Conservation (phyloP, 108 stramenopile species). For the Cylindrotheca fusiformis region DNA sequence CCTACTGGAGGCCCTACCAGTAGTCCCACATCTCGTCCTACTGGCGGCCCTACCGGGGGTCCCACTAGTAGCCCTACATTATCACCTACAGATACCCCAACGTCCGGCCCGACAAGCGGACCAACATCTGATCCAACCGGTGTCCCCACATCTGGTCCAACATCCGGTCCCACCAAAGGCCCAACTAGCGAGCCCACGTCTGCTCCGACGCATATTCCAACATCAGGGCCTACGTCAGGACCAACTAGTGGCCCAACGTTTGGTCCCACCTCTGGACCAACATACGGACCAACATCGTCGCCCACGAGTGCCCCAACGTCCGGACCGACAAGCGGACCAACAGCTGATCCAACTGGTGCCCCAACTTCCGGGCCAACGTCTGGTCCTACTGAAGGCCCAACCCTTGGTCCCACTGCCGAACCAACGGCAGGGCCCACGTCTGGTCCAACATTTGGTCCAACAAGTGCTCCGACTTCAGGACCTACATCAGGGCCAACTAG, state of each 20-base stretch:
- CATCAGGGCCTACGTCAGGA: not conserved
- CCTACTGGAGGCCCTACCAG: too few species aligned
- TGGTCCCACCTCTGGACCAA: too few species aligned
- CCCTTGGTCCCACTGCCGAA: slow-evolving; percentile 1
- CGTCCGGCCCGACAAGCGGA: slow-evolving; percentile 1
- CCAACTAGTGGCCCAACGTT: too few species aligned
- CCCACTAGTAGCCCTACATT: slow-evolving; percentile 10
- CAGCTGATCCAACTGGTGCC: slow-evolving; percentile 3
- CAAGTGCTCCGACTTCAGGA: not conserved
- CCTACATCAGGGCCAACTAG: slow-evolving; percentile 3
- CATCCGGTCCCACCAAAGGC: not conserved
- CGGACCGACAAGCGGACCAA: slow-evolving; percentile 3
- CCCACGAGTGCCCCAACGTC: slow-evolving; percentile 8
- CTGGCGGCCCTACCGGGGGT: slow-evolving; percentile 1
- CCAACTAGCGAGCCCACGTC: not conserved
- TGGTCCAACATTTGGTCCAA: not conserved
- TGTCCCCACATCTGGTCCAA: not conserved
- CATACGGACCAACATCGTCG: too few species aligned
- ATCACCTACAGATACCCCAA: slow-evolving; percentile 6
- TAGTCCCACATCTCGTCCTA: slow-evolving; percentile 11
- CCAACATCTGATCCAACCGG: slow-evolving; percentile 6
- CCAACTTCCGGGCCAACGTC: slow-evolving; percentile 13
- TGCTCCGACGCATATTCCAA: not conserved
- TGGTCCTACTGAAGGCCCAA: slow-evolving; percentile 10
- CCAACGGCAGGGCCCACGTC: slow-evolving; percentile 6